phyloP scores from a whole-genome alignment of 2,329 filamentous ascomycete genomes.

The Trichophaea hybrida region DNA sequence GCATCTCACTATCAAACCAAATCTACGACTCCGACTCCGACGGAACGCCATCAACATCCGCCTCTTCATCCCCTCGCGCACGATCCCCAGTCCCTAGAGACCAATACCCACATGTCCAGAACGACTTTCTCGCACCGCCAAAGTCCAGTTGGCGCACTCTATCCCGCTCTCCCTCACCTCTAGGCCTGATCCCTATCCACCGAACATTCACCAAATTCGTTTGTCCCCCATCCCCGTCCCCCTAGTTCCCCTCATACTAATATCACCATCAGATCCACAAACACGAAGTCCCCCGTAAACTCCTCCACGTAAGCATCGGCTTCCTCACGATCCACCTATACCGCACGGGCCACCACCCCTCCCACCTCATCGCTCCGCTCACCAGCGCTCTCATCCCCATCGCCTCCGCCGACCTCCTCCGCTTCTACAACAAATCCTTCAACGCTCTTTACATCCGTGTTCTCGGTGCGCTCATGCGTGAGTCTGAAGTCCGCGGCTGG shows the following conservation, averaged over 20 bases:
- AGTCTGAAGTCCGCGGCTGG: slow-evolving; percentile 84
- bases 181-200: slow-evolving; percentile 91
- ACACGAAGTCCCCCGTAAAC: slow-evolving; percentile 90
- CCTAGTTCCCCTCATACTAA: background rate
- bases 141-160: slow-evolving; percentile 64
- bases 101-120: background rate
- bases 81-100: background rate
- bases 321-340: slow-evolving; percentile 87
- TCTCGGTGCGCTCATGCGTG: slow-evolving; percentile 86
- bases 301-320: slow-evolving; percentile 87
- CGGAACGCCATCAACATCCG: background rate
- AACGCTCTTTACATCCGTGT: slow-evolving; percentile 76
- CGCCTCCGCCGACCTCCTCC: slow-evolving; percentile 62
- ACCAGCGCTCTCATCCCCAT: slow-evolving; percentile 73
- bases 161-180: slow-evolving; percentile 78
- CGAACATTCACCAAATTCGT: slow-evolving; percentile 80
- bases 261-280: slow-evolving; percentile 46
- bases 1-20: background rate
- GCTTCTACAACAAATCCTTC: slow-evolving; percentile 65
- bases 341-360: slow-evolving; percentile 59
- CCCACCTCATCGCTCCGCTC: slow-evolving; percentile 67
- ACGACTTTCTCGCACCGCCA: slow-evolving; percentile 28
- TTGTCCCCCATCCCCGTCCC: slow-evolving; percentile 22
- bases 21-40: background rate
- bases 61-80: background rate